phyloP scores from a whole-genome alignment of 2,329 filamentous ascomycete species.

The Apiospora aurea region DNA sequence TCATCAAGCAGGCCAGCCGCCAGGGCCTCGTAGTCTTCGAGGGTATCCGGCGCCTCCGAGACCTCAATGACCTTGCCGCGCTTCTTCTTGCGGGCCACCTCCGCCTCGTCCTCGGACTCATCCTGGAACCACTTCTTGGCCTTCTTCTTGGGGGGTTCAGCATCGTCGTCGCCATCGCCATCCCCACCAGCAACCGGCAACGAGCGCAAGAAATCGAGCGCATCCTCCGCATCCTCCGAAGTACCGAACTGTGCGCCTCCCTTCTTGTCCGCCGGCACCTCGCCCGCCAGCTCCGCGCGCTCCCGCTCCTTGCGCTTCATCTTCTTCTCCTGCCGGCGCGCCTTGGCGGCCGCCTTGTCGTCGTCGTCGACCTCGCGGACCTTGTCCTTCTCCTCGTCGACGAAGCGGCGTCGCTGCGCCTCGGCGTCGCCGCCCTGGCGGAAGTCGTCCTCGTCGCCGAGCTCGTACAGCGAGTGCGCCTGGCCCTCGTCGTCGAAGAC shows the following conservation, averaged over 20 bases:
- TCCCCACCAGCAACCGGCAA: slow-evolving; percentile 57
- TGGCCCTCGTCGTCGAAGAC: slow-evolving; percentile 93
- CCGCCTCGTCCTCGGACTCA: slow-evolving; percentile 60
- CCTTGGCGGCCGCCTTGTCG: slow-evolving; percentile 82
- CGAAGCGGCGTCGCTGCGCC: slow-evolving; percentile 77
- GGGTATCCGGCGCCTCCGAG: slow-evolving; percentile 74
- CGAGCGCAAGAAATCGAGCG: slow-evolving; percentile 64
- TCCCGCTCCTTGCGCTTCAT: slow-evolving; percentile 76
- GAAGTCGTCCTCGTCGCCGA: slow-evolving; percentile 87
- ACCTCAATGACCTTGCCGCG: slow-evolving; percentile 65
- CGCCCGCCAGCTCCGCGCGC: slow-evolving; percentile 52
- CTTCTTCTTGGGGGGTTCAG: slow-evolving; percentile 63
- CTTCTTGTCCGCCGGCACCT: slow-evolving; percentile 24
- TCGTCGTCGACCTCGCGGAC: slow-evolving; percentile 78
- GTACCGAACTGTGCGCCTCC: slow-evolving; percentile 45
- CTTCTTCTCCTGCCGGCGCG: slow-evolving; percentile 79
- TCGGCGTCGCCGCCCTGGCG: slow-evolving; percentile 76
- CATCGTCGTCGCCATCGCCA: slow-evolving; percentile 41
- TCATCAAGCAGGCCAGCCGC: slow-evolving; percentile 73
- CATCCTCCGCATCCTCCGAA: slow-evolving; percentile 57
- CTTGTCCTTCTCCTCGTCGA: slow-evolving; percentile 75
- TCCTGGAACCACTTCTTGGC: slow-evolving; percentile 83
- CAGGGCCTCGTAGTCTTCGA: slow-evolving; percentile 80
- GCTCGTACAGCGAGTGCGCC: slow-evolving; percentile 84
- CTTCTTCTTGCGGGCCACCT: slow-evolving; percentile 52